Evolutionary conservation across 208 protist species (phyloP), one percentile per base, ranked within the genome.

Genomic region (Chromosphaera perkinsii): DNA sequence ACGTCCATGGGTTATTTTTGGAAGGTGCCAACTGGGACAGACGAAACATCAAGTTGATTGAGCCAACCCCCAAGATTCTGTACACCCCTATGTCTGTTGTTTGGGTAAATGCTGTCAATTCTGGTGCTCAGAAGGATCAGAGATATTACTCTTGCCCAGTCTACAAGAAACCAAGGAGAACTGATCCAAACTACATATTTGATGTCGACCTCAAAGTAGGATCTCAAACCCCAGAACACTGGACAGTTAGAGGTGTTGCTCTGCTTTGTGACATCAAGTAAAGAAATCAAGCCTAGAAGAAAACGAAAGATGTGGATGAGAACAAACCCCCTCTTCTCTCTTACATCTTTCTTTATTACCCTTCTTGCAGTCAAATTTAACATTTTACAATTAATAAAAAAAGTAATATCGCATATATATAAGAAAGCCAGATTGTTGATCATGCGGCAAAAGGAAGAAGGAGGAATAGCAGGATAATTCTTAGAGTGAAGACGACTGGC

Each of bases 1-100:
- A 97, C 76, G 86, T 98, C 67, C 88, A 97, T 73, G 96, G 96
- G 35, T 84, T 99, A 39, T 96, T 84, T 79, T 85, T 99, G 35
- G 95, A 98, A 68, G 93, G 94, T 20, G 91, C 90, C 68, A 85
- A 87, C 61, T 99, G 95, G 66, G 91, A 96, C 72, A 93, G 90
- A 77, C 69, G 51, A n/a, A 90, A 94, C 2, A 62, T 61, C 20
- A 59, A 63, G 27, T 22, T 77, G 1, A 5, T 31, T 5, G 73
- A 77, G 42, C 47, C 84, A 32, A 87, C 89, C n/a, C 88, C 94
- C 0, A 95, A 94, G 66, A 88, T 95, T 52, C 81, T 97, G 60
- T 93, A 90, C 81, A 83, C 85, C n/a, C 83, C 88, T 73, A 80
- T 98, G 60, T 94, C 94, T 32, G 91, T 97, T 76, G 76, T 98